Percentiles rank a stretch among this genome's conserved stretches.
Conservation (phyloP, 176 grass and related monocot genomes). For the Ensete glaucum region DNA sequence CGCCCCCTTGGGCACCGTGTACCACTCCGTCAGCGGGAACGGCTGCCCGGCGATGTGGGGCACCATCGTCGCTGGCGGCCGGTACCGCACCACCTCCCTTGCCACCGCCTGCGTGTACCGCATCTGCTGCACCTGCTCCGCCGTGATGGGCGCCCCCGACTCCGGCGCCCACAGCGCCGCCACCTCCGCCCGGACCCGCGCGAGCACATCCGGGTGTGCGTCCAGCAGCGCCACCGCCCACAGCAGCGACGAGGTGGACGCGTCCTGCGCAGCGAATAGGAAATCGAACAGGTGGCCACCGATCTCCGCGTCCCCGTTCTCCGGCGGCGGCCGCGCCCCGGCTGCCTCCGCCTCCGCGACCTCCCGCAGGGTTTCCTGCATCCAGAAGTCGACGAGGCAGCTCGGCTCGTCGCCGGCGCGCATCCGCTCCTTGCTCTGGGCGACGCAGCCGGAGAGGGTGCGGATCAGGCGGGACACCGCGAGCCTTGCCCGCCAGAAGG, state of each 20-base stretch:
- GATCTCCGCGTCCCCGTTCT: conserved; percentile 44
- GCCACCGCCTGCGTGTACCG: conserved; percentile 76
- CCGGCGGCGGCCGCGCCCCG: conserved; percentile 17
- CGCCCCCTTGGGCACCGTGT: conserved; percentile 81
- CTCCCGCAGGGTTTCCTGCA: conserved; percentile 53
- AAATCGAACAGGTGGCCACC: conserved; percentile 69
- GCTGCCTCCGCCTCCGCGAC: conserved; percentile 29
- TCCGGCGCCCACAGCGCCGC: conserved; percentile 37
- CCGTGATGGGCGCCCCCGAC: conserved; percentile 42
- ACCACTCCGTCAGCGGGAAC: conserved; percentile 78
- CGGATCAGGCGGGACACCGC: conserved; percentile 50
- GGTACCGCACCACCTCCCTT: conserved; percentile 63
- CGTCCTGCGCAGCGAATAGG: conserved; percentile 91
- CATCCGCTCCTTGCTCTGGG: conserved; percentile 56
- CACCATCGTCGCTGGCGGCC: conserved; percentile 65
- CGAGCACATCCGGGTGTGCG: conserved; percentile 64
- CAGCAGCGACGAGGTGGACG: conserved; percentile 75
- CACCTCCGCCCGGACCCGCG: conserved; percentile 61
- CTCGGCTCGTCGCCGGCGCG: conserved; percentile 44
- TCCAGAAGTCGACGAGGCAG: conserved; percentile 85
- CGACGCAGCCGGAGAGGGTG: conserved; percentile 41
- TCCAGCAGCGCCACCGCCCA: conserved; percentile 62
- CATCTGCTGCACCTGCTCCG: conserved; percentile 47
- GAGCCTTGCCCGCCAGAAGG: conserved; percentile 55
- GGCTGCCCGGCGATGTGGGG: conserved; percentile 71